Evolutionary conservation across 2,329 filamentous ascomycete genomes (phyloP).

Genomic region (Colletotrichum higginsianum): DNA sequence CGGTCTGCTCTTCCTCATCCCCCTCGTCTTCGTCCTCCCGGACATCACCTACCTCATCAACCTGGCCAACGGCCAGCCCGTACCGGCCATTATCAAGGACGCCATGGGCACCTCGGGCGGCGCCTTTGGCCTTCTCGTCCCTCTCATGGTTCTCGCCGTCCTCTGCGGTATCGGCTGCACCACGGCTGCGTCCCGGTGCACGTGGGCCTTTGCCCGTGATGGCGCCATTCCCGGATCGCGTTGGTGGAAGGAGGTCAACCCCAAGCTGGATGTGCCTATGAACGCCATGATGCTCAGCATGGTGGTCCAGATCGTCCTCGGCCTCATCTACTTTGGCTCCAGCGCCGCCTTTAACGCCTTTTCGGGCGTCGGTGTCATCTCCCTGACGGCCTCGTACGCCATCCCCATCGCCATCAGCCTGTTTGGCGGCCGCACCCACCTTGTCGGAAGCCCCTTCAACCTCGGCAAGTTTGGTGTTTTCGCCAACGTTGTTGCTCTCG

Average conservation of each 20-base stretch:
- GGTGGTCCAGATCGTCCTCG: conserved; percentile 74
- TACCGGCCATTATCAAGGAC: conserved; percentile 74
- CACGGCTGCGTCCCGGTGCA: conserved; percentile 76
- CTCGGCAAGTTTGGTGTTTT: conserved; percentile 73
- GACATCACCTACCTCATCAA: conserved; percentile 69
- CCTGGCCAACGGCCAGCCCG: conserved; percentile 72
- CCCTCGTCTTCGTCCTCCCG: conserved; percentile 78
- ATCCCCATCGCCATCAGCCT: conserved; percentile 77
- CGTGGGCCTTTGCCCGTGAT: conserved; percentile 80
- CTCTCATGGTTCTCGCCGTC: conserved; percentile 76
- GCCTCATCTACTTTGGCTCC: conserved; percentile 79
- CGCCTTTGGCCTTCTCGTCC: conserved; percentile 74
- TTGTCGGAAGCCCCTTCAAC: conserved; percentile 71
- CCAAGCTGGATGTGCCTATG: conserved; percentile 74
- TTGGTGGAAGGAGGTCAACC: conserved; percentile 74
- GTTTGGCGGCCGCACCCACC: conserved; percentile 70
- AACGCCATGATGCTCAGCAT: conserved; percentile 83
- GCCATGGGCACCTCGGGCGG: conserved; percentile 74
- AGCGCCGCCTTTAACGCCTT: conserved; percentile 81
- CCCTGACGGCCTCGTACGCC: conserved; percentile 77
- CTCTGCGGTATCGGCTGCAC: conserved; percentile 80
- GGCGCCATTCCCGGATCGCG: conserved; percentile 76
- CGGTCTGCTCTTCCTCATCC: conserved; percentile 78
- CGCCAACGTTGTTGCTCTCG: conserved; percentile 75
- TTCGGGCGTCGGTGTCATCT: conserved; percentile 79